These are phyloP conservation scores for Fusarium illudens DNA, from an alignment of 2,329 filamentous ascomycete genomes.

Conservation along the genomic window DNA sequence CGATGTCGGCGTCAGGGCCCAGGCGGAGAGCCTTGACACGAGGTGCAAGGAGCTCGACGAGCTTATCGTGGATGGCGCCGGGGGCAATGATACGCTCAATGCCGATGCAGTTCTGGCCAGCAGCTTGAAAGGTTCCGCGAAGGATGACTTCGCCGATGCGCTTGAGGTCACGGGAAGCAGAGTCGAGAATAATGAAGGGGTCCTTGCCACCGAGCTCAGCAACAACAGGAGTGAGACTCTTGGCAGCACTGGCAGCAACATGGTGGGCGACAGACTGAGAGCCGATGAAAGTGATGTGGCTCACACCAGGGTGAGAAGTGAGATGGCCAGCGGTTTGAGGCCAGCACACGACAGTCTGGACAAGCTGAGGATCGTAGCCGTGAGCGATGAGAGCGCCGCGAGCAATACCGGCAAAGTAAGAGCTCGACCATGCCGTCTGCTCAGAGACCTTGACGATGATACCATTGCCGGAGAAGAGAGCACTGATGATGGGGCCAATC, in stretches of 20 bases:
- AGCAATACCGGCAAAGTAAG: constrained; percentile 82
- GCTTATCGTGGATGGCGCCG: constrained; percentile 75
- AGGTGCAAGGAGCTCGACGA: constrained; percentile 75
- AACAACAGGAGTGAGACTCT: constrained; percentile 84
- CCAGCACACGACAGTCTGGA: constrained; percentile 90
- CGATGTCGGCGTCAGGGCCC: constrained; percentile 82
- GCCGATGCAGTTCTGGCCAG: constrained; percentile 97
- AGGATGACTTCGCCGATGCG: constrained; percentile 85
- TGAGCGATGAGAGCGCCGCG: constrained; percentile 82
- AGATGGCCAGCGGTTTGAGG: constrained; percentile 82
- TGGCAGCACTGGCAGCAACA: constrained; percentile 86
- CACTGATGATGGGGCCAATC: constrained; percentile 87
- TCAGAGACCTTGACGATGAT: constrained; percentile 95
- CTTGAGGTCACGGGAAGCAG: constrained; percentile 70
- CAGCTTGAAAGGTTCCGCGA: constrained; percentile 92
- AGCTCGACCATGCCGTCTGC: constrained; percentile 91
- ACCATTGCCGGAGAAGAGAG: constrained; percentile 89
- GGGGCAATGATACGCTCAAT: constrained; percentile 91
- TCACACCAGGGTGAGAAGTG: constrained; percentile 83
- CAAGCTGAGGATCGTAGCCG: constrained; percentile 80
- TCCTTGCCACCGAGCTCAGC: constrained; percentile 97
- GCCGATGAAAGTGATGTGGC: constrained; percentile 96
- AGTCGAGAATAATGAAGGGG: constrained; percentile 87
- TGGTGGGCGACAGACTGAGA: constrained; percentile 86
- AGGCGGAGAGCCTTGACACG: constrained; percentile 79